A percentile compares a stretch with the other conserved stretches of the same genome.
Evolutionary conservation across 1,284 basidiomycete genomes (phyloP).

Genomic region (Schizophyllum commune): DNA sequence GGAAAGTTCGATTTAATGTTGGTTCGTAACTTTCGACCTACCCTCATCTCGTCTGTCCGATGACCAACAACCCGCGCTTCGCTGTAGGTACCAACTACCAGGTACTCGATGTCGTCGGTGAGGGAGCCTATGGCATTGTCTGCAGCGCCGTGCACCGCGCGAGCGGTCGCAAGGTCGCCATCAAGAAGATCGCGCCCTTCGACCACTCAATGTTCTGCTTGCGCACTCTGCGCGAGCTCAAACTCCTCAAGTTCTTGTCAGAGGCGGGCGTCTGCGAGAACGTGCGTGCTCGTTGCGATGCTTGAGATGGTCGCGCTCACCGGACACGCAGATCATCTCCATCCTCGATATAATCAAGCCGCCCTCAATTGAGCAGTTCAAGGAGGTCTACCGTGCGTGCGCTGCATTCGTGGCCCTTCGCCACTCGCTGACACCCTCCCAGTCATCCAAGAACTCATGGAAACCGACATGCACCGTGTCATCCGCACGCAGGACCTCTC

Average conservation of each 20-base stretch:
- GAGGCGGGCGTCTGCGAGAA: conserved; percentile 92
- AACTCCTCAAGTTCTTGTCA: conserved; percentile 85
- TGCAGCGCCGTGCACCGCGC: conserved; percentile 81
- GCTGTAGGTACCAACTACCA: conserved; percentile 71
- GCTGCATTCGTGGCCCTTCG: conserved; percentile 65
- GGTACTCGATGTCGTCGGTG: conserved; percentile 86
- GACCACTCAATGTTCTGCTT: conserved; percentile 91
- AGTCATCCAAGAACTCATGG: conserved; percentile 62
- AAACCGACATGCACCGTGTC: conserved; percentile 87
- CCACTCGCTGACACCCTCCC: conserved; percentile 49
- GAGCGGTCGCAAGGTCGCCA: conserved; percentile 76
- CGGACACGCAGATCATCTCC: conserved; percentile 71
- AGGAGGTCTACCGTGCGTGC: conserved; percentile 85
- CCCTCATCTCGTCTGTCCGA: conserved; percentile 4
- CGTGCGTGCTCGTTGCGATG: conserved; percentile 38
- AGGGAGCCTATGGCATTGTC: conserved; percentile 84
- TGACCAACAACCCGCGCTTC: conserved; percentile 5
- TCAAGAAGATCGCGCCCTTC: conserved; percentile 90
- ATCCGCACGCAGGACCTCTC: conserved; percentile 82
- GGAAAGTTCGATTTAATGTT: conserved; percentile 90
- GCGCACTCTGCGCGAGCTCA: conserved; percentile 80
- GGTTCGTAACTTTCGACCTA: conserved; percentile 42
- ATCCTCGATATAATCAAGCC: conserved; percentile 95
- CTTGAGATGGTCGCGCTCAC: neutral
- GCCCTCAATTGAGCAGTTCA: conserved; percentile 82